Evolutionary conservation across 2,329 filamentous ascomycete genomes (phyloP), one percentile per base, ranked within the genome.

Genomic region (Apiospora phragmitis): DNA sequence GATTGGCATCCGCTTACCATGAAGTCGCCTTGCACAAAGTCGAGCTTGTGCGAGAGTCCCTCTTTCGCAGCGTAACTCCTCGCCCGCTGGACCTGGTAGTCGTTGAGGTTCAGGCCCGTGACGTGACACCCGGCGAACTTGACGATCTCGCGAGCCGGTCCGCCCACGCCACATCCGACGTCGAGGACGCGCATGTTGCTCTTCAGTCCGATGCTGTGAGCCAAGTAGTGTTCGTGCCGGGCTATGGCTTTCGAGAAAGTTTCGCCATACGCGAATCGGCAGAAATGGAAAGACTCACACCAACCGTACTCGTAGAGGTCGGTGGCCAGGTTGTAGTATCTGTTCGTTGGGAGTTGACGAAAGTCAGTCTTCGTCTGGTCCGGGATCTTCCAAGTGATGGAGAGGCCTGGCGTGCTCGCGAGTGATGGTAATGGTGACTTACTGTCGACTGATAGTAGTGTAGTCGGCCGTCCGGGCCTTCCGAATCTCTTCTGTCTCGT

Each of bases 231-330:
- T 83, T 94, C 92, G 80, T 94, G 92, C 70, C 91, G 88, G 73
- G 91, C 92, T 81, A 94, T 91, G 72, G 92, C 92, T 81, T 92
- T 91, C 79, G 84, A 80, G 84, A 94, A 93, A 68, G 89, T 83
- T 81, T 94, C 91, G 76, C 89, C 89, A 74, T 89, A 86, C 72
- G 90, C 89, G 81, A 93, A 93, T 72, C 92, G 91, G 82, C 91
- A 93, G 87, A 94, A 94, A 82, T 94, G 92, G 86, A 94, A 94
- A 32, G 89, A 92, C 72, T 89, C 86, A 65, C 90, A 89, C 92
- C 92, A 94, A 74, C 91, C 92, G 77, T 93, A 91, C 83, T 94
- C 92, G 83, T 93, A 93, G 72, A 93, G 83, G 76, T 92, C 91
- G 71, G 91, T 93, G 35, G 90, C 91, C 69, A 93, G 86, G 81